These are phyloP conservation scores for Agrostemma githago DNA, from an alignment of 148 eudicot genomes.

Conservation along the genomic window DNA sequence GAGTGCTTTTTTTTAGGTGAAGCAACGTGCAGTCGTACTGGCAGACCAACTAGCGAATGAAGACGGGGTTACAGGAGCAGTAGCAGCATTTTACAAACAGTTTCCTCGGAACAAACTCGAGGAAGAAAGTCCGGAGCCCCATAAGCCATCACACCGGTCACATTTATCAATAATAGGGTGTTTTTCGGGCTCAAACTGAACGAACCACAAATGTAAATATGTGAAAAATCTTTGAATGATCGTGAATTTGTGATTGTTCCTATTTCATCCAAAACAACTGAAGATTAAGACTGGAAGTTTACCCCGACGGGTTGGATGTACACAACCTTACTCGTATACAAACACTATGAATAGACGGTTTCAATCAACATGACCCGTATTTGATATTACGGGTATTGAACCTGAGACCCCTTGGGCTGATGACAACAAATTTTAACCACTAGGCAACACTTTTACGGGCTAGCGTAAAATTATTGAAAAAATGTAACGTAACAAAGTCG, in stretches of 20 bases:
- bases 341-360: too few relatives aligned
- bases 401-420: too few relatives aligned
- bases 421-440: too few relatives aligned
- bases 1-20: conserved; percentile 43
- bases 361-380: too few relatives aligned
- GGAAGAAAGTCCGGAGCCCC: conserved; percentile 12
- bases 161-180: conserved; percentile 38
- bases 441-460: too few relatives aligned
- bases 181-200: conserved; percentile 18
- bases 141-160: conserved; percentile 16
- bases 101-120: conserved; percentile 36
- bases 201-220: neutral
- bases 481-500: too few relatives aligned
- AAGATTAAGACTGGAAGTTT: neutral
- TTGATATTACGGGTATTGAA: too few relatives aligned
- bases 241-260: neutral
- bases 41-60: conserved; percentile 70
- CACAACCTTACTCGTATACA: too few relatives aligned
- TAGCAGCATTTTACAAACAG: conserved; percentile 66
- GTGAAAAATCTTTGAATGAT: neutral
- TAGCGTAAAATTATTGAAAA: too few relatives aligned
- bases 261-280: neutral
- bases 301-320: neutral
- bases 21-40: conserved; percentile 54
- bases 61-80: conserved; percentile 82